phyloP scores from a whole-genome alignment of 2,329 filamentous ascomycete genomes.

The Monosporascus sp. region DNA sequence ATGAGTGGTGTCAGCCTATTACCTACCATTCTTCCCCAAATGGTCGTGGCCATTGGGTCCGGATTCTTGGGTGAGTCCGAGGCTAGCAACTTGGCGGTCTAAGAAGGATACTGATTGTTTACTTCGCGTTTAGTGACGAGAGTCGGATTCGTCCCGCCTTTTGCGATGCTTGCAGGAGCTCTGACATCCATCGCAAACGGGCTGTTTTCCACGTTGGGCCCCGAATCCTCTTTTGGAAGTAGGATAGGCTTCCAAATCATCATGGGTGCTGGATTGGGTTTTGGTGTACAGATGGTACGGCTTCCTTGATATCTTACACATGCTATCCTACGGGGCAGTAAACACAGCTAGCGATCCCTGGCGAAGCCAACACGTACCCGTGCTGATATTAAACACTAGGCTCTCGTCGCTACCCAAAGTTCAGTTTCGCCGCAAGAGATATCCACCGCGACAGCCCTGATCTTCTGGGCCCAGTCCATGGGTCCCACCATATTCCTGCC shows the following conservation, averaged over 20 bases:
- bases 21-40: conserved; percentile 3
- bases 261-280: conserved; percentile 5
- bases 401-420: no score
- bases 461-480: conserved; percentile 6
- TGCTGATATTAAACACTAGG: no score
- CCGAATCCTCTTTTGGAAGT: conserved; percentile 1
- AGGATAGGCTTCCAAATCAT: conserved; percentile 8
- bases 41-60: not conserved
- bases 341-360: no score
- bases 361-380: no score
- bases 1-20: not conserved
- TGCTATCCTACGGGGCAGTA: not conserved
- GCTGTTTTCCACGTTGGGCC: conserved; percentile 1
- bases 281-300: conserved; percentile 4
- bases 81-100: no score
- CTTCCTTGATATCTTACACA: not conserved
- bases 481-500: conserved; percentile 6
- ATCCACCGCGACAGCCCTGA: conserved; percentile 5
- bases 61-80: no score
- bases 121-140: not conserved
- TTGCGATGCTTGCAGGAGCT: conserved; percentile 1
- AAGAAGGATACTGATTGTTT: not conserved
- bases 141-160: conserved; percentile 3
- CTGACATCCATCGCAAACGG: conserved; percentile 4
- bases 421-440: not conserved